Evolutionary conservation across 768 basidiomycete genomes (phyloP).

Genomic region (Pleurotus tuoliensis): DNA sequence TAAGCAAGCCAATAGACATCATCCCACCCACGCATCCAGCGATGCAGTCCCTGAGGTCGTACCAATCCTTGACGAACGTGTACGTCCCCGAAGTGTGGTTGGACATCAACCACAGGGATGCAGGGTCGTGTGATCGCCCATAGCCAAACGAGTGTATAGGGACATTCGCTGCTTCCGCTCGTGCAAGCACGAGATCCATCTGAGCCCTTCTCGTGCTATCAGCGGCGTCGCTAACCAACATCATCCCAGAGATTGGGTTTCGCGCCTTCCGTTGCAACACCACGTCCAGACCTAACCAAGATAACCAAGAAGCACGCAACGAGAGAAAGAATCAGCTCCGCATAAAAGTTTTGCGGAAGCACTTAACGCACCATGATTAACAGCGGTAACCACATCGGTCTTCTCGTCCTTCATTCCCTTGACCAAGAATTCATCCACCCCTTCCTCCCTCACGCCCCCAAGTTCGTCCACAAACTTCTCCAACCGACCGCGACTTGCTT

Average conservation of each 20-base stretch:
- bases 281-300: constrained; percentile 72
- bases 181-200: constrained; percentile 97
- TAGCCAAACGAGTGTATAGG: constrained; percentile 98
- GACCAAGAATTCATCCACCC: constrained; percentile 53
- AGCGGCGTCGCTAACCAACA: constrained; percentile 88
- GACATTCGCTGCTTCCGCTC: constrained; percentile 93
- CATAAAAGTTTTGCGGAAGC: no score
- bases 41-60: constrained; percentile 87
- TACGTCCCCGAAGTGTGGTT: constrained; percentile 98
- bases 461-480: constrained; percentile 78
- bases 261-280: constrained; percentile 91
- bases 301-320: constrained; percentile 20
- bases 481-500: constrained; percentile 66
- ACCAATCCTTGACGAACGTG: constrained; percentile 98
- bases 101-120: constrained; percentile 97
- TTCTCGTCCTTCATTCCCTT: constrained; percentile 85
- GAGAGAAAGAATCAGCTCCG: no score
- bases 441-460: constrained; percentile 37
- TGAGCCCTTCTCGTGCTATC: constrained; percentile 92
- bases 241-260: constrained; percentile 87
- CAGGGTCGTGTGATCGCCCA: constrained; percentile 94
- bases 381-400: constrained; percentile 97
- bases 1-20: constrained; percentile 90
- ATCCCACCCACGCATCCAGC: constrained; percentile 95
- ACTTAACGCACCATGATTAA: constrained; percentile 72